These are phyloP conservation scores for Eucalyptus paniculata DNA, from an alignment of 345 rosid species.

Conservation along the genomic window DNA sequence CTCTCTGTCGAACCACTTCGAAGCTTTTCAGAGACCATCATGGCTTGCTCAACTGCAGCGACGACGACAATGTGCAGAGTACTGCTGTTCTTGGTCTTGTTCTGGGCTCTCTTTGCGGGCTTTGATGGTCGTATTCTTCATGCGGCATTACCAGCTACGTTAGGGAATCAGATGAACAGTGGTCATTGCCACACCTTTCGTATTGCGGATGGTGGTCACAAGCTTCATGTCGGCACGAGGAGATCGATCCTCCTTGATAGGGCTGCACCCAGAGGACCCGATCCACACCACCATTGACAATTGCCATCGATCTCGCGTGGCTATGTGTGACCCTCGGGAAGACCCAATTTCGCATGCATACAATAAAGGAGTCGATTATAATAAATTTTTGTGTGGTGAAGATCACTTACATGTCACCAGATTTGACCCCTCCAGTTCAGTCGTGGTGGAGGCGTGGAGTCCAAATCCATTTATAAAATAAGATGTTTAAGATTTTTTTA, in stretches of 20 bases:
- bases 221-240: neutral
- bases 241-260: neutral
- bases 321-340: neutral
- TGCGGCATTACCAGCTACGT: neutral
- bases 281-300: conserved; percentile 8
- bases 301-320: neutral
- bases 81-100: neutral
- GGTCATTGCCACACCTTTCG: neutral
- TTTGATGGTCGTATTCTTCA: neutral
- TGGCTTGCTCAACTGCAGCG: neutral
- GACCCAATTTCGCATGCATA: neutral
- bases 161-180: neutral
- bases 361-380: neutral
- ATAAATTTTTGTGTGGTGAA: neutral
- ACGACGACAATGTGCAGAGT: neutral
- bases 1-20: neutral
- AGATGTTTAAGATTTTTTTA: neutral
- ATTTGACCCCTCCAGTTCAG: neutral
- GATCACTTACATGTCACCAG: neutral
- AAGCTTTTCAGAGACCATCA: neutral
- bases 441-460: neutral
- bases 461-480: neutral
- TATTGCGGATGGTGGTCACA: neutral
- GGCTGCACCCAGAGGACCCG: conserved; percentile 14
- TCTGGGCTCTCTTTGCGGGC: neutral